Base-by-base conservation (phyloP, 2,329 filamentous ascomycete genomes). In the Pseudocercospora fijiensis region DNA sequence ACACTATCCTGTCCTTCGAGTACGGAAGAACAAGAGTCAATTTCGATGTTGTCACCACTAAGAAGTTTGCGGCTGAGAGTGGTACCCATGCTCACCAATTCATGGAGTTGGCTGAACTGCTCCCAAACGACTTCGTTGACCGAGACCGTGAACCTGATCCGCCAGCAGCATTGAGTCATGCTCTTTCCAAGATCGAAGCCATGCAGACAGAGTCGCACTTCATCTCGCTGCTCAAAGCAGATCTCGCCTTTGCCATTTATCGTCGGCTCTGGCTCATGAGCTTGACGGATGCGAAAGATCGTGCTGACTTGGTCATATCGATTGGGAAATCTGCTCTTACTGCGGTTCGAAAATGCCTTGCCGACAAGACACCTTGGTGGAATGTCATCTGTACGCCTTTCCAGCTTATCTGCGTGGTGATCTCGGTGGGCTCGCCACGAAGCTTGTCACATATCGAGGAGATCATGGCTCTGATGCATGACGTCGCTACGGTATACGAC, bases 1-100 rank as follows among this genome's bases (percentile, higher is more conserved):
- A 86, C 68, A 82, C 81, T 20, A 85, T 85, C 80, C 80, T 83
- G 24, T 86, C 84, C 0, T 86, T 85, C 64, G 84, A 87, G 61
- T 81, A 85, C 59, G 84, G 84, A 1, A 79, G 83, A 0, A 84
- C 84, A 0, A 76, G 82, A 11, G 81, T 85, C 56, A 67, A 78
- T 68, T 79, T 85, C 0, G 80, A 81, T 52, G 79, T 81, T 7
- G 78, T 81, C 3, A 79, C 74, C 2, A 76, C 74, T 16, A 75
- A 76, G 59, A 72, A 72, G 45, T 73, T 73, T 16, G 72, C 72
- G 2, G 55, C 73, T 0, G 74, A 76, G 30, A 68, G 61, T 33
- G 70, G 66, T 27, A 69, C 67, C 20, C 65, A 70, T 56, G 72
- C 72, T 1, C 71, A 75, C 56, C 72, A 74, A 33, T 71, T 74